Conservation (phyloP, 192 early-diverging fungal species). For the Backusella macrospora region DNA sequence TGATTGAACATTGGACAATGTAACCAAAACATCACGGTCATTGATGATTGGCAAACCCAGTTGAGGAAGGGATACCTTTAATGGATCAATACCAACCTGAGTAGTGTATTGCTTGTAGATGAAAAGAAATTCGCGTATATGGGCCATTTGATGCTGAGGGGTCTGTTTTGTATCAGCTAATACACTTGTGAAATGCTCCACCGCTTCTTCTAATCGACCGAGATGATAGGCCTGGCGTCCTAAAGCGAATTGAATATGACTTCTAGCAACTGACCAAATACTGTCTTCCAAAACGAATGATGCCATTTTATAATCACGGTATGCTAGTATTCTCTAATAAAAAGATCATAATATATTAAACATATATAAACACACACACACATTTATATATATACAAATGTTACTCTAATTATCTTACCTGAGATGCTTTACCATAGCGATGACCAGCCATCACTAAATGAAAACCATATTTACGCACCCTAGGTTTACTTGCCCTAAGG, state of each 20-base stretch:
- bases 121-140: constrained; percentile 77
- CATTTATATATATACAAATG: neutral
- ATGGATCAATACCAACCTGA: constrained; percentile 48
- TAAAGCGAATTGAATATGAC: constrained; percentile 88
- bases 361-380: neutral
- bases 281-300: constrained; percentile 58
- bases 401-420: constrained; percentile 50
- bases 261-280: constrained; percentile 80
- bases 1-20: constrained; percentile 65
- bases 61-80: constrained; percentile 49
- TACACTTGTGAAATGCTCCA: constrained; percentile 79
- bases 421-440: constrained; percentile 74
- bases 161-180: constrained; percentile 70
- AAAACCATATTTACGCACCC: constrained; percentile 87
- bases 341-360: neutral
- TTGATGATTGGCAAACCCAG: constrained; percentile 66
- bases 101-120: constrained; percentile 64
- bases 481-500: constrained; percentile 62
- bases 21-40: constrained; percentile 53
- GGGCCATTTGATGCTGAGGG: constrained; percentile 62
- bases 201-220: constrained; percentile 72
- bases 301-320: constrained; percentile 74
- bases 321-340: constrained; percentile 70
- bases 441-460: constrained; percentile 88
- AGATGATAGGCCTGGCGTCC: constrained; percentile 80